Evolutionary conservation across 192 early-diverging fungal genomes (phyloP), one percentile per base, ranked within the genome.

Genomic region (Entomortierella beljakovae): DNA sequence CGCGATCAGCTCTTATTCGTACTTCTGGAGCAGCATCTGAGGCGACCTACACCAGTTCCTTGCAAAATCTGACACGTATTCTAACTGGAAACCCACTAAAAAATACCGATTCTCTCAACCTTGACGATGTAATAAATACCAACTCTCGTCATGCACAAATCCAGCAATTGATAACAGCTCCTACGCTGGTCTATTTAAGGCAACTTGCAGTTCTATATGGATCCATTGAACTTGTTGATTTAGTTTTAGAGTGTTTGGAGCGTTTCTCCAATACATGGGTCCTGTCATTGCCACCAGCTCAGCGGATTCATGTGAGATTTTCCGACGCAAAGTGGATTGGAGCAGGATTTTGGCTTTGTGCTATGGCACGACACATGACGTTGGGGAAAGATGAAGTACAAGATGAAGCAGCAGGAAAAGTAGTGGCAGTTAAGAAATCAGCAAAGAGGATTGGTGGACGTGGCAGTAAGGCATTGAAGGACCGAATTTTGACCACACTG

Each of bases 311-410:
- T 34, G 56, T 79, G 11, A 60, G 61, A 6, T 70, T 70, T n/a
- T 59, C 75, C 55, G 62, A 70, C 10, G 50, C 62, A 1, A 79
- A 79, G 22, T 79, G 75, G 75, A 42, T 79, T 16, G 75, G 67
- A 1, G 66, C 75, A 0, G 61, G 61, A 9, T 79, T 79, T 26
- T 79, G 75, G 75, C 26, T 79, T 33, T 79, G 75, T 61, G 75
- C 75, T 1, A 69, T 79, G 62, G 75, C 75, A 0, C 55, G 67
- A 13, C 37, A 18, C 34, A 79, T 70, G 75, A 50, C 48, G 23
- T 37, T 33, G 9, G n/a, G 31, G n/a, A 60, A 50, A 26, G 57
- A 15, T 4, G 57, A 38, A 42, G 38, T 1, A 51, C 33, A 37
- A 26, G 25, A 16, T 53, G 18, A 53, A 26, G 31, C 15, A 34